Conservation (phyloP, 306 rosid genomes). For the Quercus parvula region DNA sequence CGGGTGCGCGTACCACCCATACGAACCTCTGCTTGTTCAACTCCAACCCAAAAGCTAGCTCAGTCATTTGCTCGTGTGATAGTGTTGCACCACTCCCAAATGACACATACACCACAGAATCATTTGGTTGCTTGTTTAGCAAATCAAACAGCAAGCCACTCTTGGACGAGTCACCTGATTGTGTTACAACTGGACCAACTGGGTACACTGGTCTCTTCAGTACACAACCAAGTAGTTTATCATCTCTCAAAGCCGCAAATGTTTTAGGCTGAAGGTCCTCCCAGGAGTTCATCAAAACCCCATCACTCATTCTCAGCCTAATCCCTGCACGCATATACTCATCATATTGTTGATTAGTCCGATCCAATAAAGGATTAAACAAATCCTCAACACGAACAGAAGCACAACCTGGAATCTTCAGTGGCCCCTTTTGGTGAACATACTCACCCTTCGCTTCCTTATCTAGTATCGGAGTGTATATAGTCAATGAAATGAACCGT, state of each 20-base stretch:
- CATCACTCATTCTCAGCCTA: constrained; percentile 22
- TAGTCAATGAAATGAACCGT: constrained; percentile 20
- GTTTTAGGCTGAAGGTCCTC: constrained; percentile 31
- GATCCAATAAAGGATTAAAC: constrained; percentile 23
- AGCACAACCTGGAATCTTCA: background rate
- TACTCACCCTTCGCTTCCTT: constrained; percentile 11
- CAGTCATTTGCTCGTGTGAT: constrained; percentile 39
- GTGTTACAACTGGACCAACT: constrained; percentile 47
- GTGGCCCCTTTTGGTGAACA: too few relatives aligned
- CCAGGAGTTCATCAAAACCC: constrained; percentile 68
- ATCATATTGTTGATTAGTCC: constrained; percentile 20
- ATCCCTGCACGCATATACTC: background rate
- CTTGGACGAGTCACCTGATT: background rate
- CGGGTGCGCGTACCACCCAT: constrained; percentile 40
- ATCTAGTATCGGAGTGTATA: background rate
- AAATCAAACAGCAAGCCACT: constrained; percentile 21
- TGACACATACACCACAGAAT: constrained; percentile 52
- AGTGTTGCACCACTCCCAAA: constrained; percentile 69
- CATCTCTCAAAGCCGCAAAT: constrained; percentile 16
- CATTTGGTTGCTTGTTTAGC: constrained; percentile 44
- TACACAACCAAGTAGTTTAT: constrained; percentile 11
- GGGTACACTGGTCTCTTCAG: constrained; percentile 27
- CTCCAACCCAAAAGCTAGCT: constrained; percentile 67
- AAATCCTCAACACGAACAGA: constrained; percentile 37
- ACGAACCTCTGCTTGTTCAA: constrained; percentile 49